Evolutionary conservation across 78 protist species (phyloP).

Genomic region (Protostelium mycophagum): DNA sequence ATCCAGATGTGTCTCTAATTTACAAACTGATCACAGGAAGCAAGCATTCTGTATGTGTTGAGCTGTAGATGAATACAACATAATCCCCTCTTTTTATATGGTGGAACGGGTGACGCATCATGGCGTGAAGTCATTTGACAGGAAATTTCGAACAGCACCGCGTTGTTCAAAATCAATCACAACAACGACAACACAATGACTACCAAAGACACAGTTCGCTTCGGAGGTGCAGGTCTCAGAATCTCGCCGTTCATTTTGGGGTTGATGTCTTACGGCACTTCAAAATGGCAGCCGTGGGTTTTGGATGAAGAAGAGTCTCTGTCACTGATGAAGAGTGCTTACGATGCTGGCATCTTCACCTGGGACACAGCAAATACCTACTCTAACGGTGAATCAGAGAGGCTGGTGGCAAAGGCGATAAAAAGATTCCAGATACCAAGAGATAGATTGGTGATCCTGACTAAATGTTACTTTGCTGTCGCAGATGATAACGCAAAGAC

Average conservation of each 20-base stretch:
- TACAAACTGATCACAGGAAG: too few relatives aligned
- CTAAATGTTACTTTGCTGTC: neutral
- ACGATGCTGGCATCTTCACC: neutral
- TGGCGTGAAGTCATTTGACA: too few relatives aligned
- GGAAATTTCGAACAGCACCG: too few relatives aligned
- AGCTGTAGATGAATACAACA: too few relatives aligned
- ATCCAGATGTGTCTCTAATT: too few relatives aligned
- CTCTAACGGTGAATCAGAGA: conserved; percentile 5
- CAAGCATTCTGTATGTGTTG: too few relatives aligned
- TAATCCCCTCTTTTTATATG: too few relatives aligned
- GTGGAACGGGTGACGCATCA: too few relatives aligned
- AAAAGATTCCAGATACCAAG: neutral
- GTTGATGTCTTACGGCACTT: conserved; percentile 2
- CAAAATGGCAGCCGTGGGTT: conserved; percentile 1
- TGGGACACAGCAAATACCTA: conserved; percentile 2
- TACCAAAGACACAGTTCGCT: neutral
- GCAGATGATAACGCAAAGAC: neutral
- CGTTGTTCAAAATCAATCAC: too few relatives aligned
- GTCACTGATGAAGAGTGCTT: neutral
- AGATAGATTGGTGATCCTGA: neutral
- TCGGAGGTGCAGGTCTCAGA: neutral
- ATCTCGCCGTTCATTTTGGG: neutral
- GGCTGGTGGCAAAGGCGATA: neutral
- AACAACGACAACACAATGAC: neutral
- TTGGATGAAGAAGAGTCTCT: conserved; percentile 1